Base-by-base conservation (phyloP, 192 early-diverging fungal genomes). In the Backusella psychrophila region DNA sequence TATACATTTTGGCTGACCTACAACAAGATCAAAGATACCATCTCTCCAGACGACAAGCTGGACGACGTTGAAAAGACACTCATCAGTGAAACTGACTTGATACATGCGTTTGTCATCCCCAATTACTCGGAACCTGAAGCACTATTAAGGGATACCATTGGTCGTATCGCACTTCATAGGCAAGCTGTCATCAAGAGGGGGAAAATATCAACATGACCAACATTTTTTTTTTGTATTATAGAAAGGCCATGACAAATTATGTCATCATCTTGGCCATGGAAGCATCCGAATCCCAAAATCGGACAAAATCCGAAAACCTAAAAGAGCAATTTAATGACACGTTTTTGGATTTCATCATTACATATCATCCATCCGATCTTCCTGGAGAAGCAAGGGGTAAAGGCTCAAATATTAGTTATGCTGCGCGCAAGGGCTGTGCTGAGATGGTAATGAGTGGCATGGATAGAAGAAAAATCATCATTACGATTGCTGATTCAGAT, bases 371-470 rank as follows among this genome's bases (percentile, higher is more conserved):
- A 15, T 65, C 75, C 21, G 87, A 88, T 78, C 75, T 88, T 17
- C 89, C 89, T 26, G 91, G 89, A 44, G 93, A 94, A 82, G 87
- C 89, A 66, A 81, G 92, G 23, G 93, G 93, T 6, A 94, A 94
- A 69, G 90, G 89, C 31, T 84, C 84, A 46, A 94, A 94, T 75
- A 91, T 92, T 6, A 86, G 89, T 9, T 93, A 85, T 83, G 90
- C 91, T 38, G 86, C 89, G 12, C 74, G 73, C n/a, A 23, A 76
- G 6, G 81, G 82, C 39, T 75, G 75, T 42, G 46, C 52, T 17
- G 71, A 80, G 49, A 39, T 80, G 59, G 72, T 77, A 42, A 11
- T 77, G 67, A 53, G 80, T 74, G 67, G 77, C 14, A 66, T 78
- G 68, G 86, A 74, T 84, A 87, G 82, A 82, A 81, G 74, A 31